A percentile compares a stretch with the other conserved stretches of the same genome.
Conservation (phyloP, 2,329 filamentous ascomycete genomes). For the Dothistroma pini region DNA sequence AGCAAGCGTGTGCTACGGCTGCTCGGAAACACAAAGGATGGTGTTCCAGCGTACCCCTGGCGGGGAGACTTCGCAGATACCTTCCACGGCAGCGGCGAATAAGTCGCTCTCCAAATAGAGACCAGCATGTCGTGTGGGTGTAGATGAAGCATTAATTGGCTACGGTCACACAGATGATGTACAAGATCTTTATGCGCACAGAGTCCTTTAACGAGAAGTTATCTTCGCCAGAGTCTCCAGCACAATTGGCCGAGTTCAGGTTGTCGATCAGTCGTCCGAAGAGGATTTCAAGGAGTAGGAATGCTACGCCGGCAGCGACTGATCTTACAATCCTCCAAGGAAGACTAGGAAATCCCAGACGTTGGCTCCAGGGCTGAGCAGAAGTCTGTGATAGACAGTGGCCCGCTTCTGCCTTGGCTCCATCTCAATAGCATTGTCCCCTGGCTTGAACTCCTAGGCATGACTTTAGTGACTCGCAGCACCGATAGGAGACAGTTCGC, state of each 20-base stretch:
- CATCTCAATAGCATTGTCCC: constrained; percentile 4
- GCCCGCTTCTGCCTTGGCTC: constrained; percentile 13
- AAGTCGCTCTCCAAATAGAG: constrained; percentile 59
- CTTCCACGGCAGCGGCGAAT: constrained; percentile 59
- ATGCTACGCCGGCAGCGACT: constrained; percentile 58
- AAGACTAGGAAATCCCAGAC: constrained; percentile 16
- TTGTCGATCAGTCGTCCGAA: constrained; percentile 62
- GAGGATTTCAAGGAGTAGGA: constrained; percentile 61
- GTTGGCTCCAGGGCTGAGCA: constrained; percentile 14
- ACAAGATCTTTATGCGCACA: constrained; percentile 57
- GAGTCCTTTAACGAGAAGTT: constrained; percentile 38
- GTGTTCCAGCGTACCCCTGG: constrained; percentile 41
- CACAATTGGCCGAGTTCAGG: constrained; percentile 57
- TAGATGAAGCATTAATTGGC: constrained; percentile 56
- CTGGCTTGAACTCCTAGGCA: constrained; percentile 3
- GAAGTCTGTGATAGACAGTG: constrained; percentile 16
- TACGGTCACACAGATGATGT: constrained; percentile 61
- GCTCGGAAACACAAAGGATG: background rate
- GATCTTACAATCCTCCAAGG: constrained; percentile 14
- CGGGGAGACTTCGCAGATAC: constrained; percentile 58
- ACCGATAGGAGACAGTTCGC: background rate
- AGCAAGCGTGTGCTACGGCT: constrained; percentile 1
- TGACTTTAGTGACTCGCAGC: background rate
- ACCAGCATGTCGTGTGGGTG: constrained; percentile 61
- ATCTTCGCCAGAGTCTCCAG: constrained; percentile 30